Base-by-base conservation (phyloP, 345 rosid genomes). In the Sonneratia alba region DNA sequence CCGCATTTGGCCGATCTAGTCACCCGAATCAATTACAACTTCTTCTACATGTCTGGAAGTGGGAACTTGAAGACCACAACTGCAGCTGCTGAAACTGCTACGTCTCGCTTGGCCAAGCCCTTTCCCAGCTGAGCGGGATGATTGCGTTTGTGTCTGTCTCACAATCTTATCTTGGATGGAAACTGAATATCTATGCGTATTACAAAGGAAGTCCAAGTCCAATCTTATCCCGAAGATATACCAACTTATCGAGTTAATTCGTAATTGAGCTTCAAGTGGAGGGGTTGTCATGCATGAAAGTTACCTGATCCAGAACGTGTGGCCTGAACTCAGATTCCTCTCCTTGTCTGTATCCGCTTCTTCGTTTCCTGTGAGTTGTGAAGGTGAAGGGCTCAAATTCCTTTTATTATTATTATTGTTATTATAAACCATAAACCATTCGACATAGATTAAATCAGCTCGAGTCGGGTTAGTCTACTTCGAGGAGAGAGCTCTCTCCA, bases 1-100 rank as follows among this genome's bases (percentile, higher is more conserved):
- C 99, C 99, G 74, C 99, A 95, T 81, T 77, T 95, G 80, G 93
- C 97, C 49, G 94, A 92, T 83, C 76, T 95, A 74, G 98, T 95
- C 69, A 87, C 98, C 7, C 87, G 98, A 78, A 95, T 95, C 76
- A 95, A 92, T 73, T 90, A 92, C 81, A 95, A 95, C 83, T 84
- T 89, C 79, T 90, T 82, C 87, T 95, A 90, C 90, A 89, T 92
- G 96, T 90, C 99, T 67, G 97, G 83, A 27, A 81, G 79, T 69
- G 98, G 97, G 73, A 89, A 84, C 84, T 77, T 85, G 85, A 87
- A 73, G 90, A 84, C 87, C 87, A 83, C 87, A 70, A 79, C 71
- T 73, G 70, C 89, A 36, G 84, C 83, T 78, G 74, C 90, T 36
- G 87, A 89, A 66, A 70, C 81, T 59, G 81, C 64, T 36, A 24